A percentile compares a stretch with the other conserved stretches of the same genome.
phyloP scores from a whole-genome alignment of 2,329 filamentous ascomycete genomes.

The Phyllosticta citribraziliensis region DNA sequence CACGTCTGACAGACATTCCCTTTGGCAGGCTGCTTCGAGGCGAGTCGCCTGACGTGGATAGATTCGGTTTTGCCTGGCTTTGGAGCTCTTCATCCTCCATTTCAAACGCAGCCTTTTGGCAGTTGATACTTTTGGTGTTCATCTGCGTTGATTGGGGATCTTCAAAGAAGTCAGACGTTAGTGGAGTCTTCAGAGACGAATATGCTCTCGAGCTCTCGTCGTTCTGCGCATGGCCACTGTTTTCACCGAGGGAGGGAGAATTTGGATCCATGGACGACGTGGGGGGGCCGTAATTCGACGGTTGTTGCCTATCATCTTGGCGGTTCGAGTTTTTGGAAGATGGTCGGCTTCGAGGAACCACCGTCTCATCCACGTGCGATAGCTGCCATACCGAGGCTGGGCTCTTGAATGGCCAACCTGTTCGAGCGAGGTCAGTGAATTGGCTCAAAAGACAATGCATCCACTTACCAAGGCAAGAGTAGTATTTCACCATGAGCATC shows the following conservation, averaged over 20 bases:
- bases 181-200: no score
- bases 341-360: not conserved
- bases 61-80: no score
- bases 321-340: not conserved
- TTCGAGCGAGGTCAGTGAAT: not conserved
- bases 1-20: not conserved
- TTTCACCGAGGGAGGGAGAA: not conserved
- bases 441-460: not conserved
- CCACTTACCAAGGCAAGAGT: not conserved
- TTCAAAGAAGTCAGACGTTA: no score
- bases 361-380: not conserved
- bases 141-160: no score
- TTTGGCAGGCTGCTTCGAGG: not conserved
- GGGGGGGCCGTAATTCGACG: not conserved
- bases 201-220: no score
- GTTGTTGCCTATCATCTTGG: not conserved
- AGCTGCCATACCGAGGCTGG: not conserved
- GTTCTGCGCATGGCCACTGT: no score
- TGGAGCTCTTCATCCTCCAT: not conserved
- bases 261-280: not conserved
- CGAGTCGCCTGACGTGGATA: not conserved
- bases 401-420: not conserved
- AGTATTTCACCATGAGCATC: not conserved
- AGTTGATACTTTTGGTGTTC: no score
- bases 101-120: no score